Evolutionary conservation across 2,329 filamentous ascomycete species (phyloP), one percentile per base, ranked within the genome.

Genomic region (Pseudopyricularia javanii): DNA sequence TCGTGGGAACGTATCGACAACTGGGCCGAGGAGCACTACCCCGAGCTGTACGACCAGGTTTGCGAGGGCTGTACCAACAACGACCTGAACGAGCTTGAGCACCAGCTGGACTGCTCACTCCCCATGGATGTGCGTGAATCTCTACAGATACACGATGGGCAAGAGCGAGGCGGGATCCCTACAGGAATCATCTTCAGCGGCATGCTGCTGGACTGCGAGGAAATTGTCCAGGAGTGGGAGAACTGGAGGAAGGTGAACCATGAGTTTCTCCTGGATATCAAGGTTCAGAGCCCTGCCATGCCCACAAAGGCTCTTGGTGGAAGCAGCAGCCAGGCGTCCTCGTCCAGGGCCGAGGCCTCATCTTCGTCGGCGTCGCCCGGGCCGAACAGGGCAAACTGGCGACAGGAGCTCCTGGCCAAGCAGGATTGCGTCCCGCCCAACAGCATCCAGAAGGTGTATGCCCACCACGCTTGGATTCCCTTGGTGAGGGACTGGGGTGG

Each of bases 131-230:
- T 98, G 52, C 85, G 93, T 60, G 91, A 98, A 62, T 97, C 93
- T 2, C 72, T 96, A 61, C 83, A 87, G 72, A 68, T 89, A 52
- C 93, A 98, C 67, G 93, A 98, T 63, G 93, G 93, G n/a, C 93
- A 98, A 69, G 93, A 98, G 70, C 86, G 93, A 58, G 88, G 90
- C 56, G 93, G 93, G 57, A 78, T 78, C 54, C 93, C 93, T 1
- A 96, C 91, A 0, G 93, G 93, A 57, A 86, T 97, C 59, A 81
- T 98, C 56, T 97, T 98, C 62, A 81, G 91, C 55, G 86, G 82
- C 65, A 98, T 98, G 93, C 72, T 98, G 57, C 80, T 98, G 54
- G 93, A 98, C 68, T 97, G 93, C 64, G 93, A 98, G 68, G 93
- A 98, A 65, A 95, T 98, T 60, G 85, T 95, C 22, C 90, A 96